Evolutionary conservation across 73 alveolate genomes (phyloP).

Genomic region (Symbiodinium pilosum): DNA sequence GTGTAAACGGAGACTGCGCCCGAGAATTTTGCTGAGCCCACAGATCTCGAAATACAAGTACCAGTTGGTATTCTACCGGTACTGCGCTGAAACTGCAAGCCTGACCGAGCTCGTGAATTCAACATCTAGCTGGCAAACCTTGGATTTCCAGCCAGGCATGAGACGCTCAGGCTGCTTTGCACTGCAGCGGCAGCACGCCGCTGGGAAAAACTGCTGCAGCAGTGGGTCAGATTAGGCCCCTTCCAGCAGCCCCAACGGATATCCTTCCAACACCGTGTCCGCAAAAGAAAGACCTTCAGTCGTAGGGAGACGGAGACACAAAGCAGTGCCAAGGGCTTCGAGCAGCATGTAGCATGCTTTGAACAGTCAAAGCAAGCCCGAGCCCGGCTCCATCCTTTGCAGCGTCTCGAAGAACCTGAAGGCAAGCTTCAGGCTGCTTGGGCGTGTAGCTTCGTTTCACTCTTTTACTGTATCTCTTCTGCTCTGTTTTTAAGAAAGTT

Average conservation of each 20-base stretch:
- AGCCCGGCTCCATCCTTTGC: neutral
- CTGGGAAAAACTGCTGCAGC: neutral
- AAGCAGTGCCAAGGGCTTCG: no score
- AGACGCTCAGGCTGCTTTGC: neutral
- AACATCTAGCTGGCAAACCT: neutral
- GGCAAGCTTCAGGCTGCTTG: no score
- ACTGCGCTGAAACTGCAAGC: neutral
- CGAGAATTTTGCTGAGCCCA: no score
- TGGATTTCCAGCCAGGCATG: neutral
- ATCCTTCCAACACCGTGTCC: neutral
- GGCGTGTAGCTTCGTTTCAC: no score
- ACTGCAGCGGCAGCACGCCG: conserved; percentile 10
- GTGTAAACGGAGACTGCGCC: no score
- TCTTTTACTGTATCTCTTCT: no score
- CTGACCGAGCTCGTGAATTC: conserved; percentile 8
- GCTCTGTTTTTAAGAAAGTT: no score
- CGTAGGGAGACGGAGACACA: no score
- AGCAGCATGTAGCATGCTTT: no score
- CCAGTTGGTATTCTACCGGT: no score
- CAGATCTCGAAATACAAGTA: no score
- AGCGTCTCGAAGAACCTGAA: no score
- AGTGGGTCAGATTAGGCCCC: neutral
- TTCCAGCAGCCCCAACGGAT: neutral
- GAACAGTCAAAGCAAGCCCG: neutral
- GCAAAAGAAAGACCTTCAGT: neutral